Base-by-base conservation (phyloP, 2,329 filamentous ascomycete genomes). In the Gnomoniopsis smithogilvyi region DNA sequence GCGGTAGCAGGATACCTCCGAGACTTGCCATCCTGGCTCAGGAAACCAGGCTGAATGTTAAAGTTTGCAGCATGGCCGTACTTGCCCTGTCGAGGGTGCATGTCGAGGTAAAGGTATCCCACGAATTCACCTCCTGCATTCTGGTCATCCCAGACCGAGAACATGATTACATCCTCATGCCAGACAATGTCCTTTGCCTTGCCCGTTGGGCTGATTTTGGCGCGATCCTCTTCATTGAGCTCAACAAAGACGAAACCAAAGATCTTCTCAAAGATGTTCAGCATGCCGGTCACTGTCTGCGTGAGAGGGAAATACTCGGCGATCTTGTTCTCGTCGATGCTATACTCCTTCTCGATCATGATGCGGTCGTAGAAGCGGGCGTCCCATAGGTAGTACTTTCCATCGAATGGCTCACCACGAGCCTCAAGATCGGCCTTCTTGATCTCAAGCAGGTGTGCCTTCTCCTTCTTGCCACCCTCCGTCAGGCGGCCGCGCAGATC, bases 11-110 rank as follows among this genome's bases (percentile, higher is more conserved):
- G 90, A 71, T 92, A 93, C 58, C 86, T 81, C 56, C 89, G 82
- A 38, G 84, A 52, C 48, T 60, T 87, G 62, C 89, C 90, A 61
- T 92, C 84, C 54, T 83, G 77, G 59, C 81, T 78, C 58, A 86
- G 75, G 73, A 83, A 92, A 24, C 89, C 89, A 1, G 90, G 89
- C 73, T 91, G 86, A 2, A 95, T 73, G 72, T 87, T 90, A 77
- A 95, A 94, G 78, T 94, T 94, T 67, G 91, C 91, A 6, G 91
- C 90, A 68, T 94, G 91, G 17, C 89, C 87, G 70, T 94, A 94
- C 73, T 95, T 95, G 72, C 91, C 90, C 66, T 86, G 85, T 41
- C 91, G 83, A 1, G 90, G 90, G 72, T 91, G 89, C 21, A 94
- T 80, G 72, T 95, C 91, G 15, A 95, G 82, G 72, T 94, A 94